phyloP scores from a whole-genome alignment of 2,329 filamentous ascomycete species.

The Fusarium coicis region DNA sequence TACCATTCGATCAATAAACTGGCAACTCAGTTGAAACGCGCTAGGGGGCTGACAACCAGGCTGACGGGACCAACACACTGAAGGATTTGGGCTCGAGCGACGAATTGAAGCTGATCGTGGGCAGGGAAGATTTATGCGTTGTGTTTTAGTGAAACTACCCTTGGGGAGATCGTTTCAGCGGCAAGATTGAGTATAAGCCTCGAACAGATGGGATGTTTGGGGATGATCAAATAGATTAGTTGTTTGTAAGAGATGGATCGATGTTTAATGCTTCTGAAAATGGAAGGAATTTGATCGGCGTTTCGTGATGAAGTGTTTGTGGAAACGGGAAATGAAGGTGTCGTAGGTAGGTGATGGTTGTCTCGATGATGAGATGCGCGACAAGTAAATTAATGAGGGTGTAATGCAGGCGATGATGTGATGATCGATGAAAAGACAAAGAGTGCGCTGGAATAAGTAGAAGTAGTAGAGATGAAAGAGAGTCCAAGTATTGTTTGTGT shows the following conservation, averaged over 20 bases:
- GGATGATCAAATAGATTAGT: constrained; percentile 9
- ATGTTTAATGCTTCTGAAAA: neutral
- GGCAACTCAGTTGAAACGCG: constrained; percentile 40
- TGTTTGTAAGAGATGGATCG: neutral
- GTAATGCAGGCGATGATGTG: neutral
- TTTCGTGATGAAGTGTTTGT: constrained; percentile 3
- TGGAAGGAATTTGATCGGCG: constrained; percentile 25
- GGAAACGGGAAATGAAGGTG: constrained; percentile 17
- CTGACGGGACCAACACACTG: constrained; percentile 25
- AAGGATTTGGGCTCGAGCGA: constrained; percentile 10
- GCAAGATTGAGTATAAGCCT: neutral
- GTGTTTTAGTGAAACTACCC: constrained; percentile 22
- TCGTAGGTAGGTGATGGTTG: constrained; percentile 13
- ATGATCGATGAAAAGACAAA: neutral
- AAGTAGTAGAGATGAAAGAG: constrained; percentile 10
- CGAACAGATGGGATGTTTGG: neutral
- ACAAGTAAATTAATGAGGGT: constrained; percentile 5
- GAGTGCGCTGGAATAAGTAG: neutral
- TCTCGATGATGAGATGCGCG: constrained; percentile 7
- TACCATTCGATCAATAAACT: constrained; percentile 36
- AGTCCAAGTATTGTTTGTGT: constrained; percentile 10
- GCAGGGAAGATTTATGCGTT: constrained; percentile 16
- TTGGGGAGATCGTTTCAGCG: constrained; percentile 19
- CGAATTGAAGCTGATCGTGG: neutral
- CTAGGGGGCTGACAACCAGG: constrained; percentile 34